Evolutionary conservation across 164 flowering plant genomes (phyloP).

Genomic region (Vitis rotundifolia): DNA sequence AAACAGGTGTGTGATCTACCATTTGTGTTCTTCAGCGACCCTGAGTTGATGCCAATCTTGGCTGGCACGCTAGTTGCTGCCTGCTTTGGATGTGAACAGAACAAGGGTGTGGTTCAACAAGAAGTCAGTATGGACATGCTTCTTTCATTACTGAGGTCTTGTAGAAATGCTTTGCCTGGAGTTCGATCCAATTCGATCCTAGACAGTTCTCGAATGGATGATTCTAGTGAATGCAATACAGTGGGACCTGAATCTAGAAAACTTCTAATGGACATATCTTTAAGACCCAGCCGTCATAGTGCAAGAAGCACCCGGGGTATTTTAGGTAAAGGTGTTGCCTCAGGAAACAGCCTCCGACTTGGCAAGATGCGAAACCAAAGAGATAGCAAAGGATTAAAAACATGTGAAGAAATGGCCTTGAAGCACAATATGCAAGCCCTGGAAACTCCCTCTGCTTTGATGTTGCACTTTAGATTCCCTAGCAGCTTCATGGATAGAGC

Average conservation of each 20-base stretch:
- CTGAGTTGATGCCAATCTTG: slow-evolving; percentile 80
- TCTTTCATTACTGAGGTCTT: slow-evolving; percentile 70
- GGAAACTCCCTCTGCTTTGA: slow-evolving; percentile 39
- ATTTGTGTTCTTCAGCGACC: slow-evolving; percentile 89
- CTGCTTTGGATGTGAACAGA: slow-evolving; percentile 87
- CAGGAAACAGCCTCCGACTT: slow-evolving; percentile 34
- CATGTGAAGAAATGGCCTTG: slow-evolving; percentile 43
- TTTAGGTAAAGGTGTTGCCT: slow-evolving; percentile 34
- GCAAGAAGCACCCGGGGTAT: slow-evolving; percentile 29
- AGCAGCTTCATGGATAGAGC: slow-evolving; percentile 66
- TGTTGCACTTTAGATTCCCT: slow-evolving; percentile 74
- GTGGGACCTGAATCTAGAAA: slow-evolving; percentile 43
- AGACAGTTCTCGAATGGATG: slow-evolving; percentile 31
- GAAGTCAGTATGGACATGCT: slow-evolving; percentile 92
- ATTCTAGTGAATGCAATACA: slow-evolving; percentile 37
- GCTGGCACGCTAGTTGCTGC: slow-evolving; percentile 85
- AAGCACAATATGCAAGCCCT: slow-evolving; percentile 38
- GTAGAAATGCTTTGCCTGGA: slow-evolving; percentile 47
- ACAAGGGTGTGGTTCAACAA: slow-evolving; percentile 75
- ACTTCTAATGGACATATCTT: slow-evolving; percentile 39
- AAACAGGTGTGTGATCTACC: slow-evolving; percentile 93
- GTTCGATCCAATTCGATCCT: slow-evolving; percentile 24
- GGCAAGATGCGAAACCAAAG: slow-evolving; percentile 54
- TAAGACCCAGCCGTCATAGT: slow-evolving; percentile 39
- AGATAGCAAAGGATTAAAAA: slow-evolving; percentile 49